Base-by-base conservation (phyloP, 2,329 filamentous ascomycete species). In the Cercospora beticola region DNA sequence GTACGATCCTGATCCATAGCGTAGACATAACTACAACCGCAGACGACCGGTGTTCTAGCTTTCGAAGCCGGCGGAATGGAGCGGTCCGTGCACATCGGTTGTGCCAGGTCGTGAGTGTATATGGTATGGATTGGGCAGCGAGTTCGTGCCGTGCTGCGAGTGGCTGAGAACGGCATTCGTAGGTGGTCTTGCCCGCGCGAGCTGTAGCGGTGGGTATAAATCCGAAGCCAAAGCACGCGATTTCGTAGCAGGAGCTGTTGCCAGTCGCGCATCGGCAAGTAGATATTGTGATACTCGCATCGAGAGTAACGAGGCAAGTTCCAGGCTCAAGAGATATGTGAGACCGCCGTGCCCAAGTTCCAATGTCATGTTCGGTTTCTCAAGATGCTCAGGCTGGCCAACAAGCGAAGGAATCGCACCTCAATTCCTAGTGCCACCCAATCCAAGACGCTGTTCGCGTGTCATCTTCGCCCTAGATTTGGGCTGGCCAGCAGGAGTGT, bases 121-220 rank as follows among this genome's bases (percentile, higher is more conserved):
- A 7, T 43, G 36, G 36, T 7, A 82, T 79, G 91, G 93, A 46
- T 89, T 91, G 9, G 86, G 84, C 9, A 86, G 84, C 2, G 92
- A 87, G 73, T 90, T 86, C 4, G 93, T 92, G 82, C 94, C 94
- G 78, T 90, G 87, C 82, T 97, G 92, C 85, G 90, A 93, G 84
- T 88, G 88, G 43, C 28, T 64, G 77, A 78, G 70, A 23, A 57
- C 30, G n/a, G 60, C 33, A 26, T 26, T 54, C 21, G 49, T 23
- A n/a, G 14, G 49, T 23, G 21, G 49, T 54, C 18, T 10, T 21
- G 49, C 12, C 49, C 4, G 10, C 18, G 26, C 49, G 26, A 26
- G 1, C 21, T 16, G 10, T 3, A 28, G 23, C 26, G 23, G 49
- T 2, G 12, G 1, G 7, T 4, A 23, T 14, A 6, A 28, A 7